Evolutionary conservation across 2,329 filamentous ascomycete species (phyloP), one percentile per base, ranked within the genome.

Genomic region (Penicillium nordicum): DNA sequence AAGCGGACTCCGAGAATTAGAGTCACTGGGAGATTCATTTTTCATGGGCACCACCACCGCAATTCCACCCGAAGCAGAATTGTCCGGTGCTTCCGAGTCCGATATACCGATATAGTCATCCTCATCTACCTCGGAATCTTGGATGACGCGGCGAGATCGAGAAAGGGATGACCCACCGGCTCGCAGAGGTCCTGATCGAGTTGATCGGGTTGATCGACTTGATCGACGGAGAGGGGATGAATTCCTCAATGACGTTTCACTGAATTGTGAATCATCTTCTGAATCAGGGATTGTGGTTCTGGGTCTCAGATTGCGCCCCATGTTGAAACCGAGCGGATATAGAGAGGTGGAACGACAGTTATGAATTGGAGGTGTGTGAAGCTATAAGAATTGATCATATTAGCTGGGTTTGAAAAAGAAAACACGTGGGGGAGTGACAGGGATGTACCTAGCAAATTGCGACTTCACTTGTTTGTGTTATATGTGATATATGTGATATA

Each of bases 1-100:
- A 70, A 61, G 3, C 12, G 77, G 78, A 23, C 74, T 76, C 5
- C 75, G 64, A 27, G 78, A 74, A 37, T 71, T 70, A 1, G 72
- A 65, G 8, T 66, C 65, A 40, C 62, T 56, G 7, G 62, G 42
- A 14, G 67, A 60, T 12, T 58, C 52, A 51, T 58, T 41, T 25
- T 68, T 70, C 49, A 63, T 36, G 0, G 72, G 69, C 2, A 72
- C 71, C 21, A 68, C 68, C 53, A 74, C 72, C 55, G 71, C 66
- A 16, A 64, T 12, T 12, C 42, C 56, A 12, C 29, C 44, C 4
- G 57, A 42, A 16, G 9, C 18, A 16, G 18, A 11, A 18, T 45
- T 46, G 23, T 44, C 47, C 14, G 32, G 40, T 34, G 51, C 34
- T n/a, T 43, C 37, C 10, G 38, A 43, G 23, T 55, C 36, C 12